A percentile compares a stretch with the other conserved stretches of the same genome.
Evolutionary conservation across 208 protist species (phyloP).

Genomic region (Trypanosoma vivax): DNA sequence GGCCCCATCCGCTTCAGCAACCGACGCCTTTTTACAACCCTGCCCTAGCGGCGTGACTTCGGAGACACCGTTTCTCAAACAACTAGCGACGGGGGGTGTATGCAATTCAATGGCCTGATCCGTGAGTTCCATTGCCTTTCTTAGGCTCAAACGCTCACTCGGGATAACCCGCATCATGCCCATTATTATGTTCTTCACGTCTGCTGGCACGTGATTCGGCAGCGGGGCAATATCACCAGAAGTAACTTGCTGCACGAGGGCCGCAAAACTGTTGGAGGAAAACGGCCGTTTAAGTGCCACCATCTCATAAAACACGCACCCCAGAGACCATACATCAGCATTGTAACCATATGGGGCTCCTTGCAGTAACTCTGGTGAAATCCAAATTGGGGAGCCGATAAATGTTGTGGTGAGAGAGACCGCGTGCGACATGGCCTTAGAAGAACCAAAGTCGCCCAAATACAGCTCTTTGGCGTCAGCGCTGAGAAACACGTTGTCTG

Average conservation of each 20-base stretch:
- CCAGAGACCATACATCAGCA: slow-evolving; percentile 85
- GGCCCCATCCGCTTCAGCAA: no score
- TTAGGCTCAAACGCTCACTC: slow-evolving; percentile 29
- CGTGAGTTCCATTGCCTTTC: slow-evolving; percentile 25
- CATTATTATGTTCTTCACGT: slow-evolving; percentile 40
- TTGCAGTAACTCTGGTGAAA: slow-evolving; percentile 81
- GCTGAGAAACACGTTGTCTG: slow-evolving; percentile 83
- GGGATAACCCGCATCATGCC: slow-evolving; percentile 60
- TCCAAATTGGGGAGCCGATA: slow-evolving; percentile 75
- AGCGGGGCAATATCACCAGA: slow-evolving; percentile 50
- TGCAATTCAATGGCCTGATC: slow-evolving; percentile 8
- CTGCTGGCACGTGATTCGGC: slow-evolving; percentile 27
- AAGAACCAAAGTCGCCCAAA: slow-evolving; percentile 75
- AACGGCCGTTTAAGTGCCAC: slow-evolving; percentile 46
- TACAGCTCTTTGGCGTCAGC: slow-evolving; percentile 36
- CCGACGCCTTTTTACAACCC: no score
- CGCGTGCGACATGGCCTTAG: slow-evolving; percentile 37
- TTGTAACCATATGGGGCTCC: slow-evolving; percentile 75
- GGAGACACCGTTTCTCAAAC: background rate
- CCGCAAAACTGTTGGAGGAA: slow-evolving; percentile 54
- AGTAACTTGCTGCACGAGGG: slow-evolving; percentile 76
- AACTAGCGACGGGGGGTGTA: background rate
- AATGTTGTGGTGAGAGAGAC: slow-evolving; percentile 47
- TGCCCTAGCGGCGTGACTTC: background rate
- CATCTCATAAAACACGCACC: slow-evolving; percentile 78